These are phyloP conservation scores for Rubroboletus satanas DNA, from an alignment of 768 basidiomycete genomes.

Conservation along the genomic window DNA sequence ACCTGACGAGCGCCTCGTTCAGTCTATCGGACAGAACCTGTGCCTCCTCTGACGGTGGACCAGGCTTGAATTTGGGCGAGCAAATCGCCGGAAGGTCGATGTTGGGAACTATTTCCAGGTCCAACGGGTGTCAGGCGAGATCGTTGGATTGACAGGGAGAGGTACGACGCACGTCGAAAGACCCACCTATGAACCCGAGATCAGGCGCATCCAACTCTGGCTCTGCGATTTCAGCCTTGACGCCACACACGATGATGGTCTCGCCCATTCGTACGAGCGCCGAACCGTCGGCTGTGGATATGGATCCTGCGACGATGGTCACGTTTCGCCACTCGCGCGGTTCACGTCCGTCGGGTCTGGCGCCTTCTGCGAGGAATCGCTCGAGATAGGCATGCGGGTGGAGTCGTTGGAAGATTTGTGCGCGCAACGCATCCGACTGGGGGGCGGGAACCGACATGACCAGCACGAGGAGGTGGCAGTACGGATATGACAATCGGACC, in stretches of 20 bases:
- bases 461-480: too few relatives aligned
- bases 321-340: slow-evolving; percentile 68
- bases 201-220: slow-evolving; percentile 75
- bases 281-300: slow-evolving; percentile 91
- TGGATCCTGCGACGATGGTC: slow-evolving; percentile 57
- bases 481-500: too few relatives aligned
- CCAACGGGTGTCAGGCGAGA: neutral
- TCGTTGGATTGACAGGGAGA: neutral
- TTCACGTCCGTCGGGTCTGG: slow-evolving; percentile 82
- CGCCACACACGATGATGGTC: slow-evolving; percentile 93
- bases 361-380: slow-evolving; percentile 72
- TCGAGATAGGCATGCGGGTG: slow-evolving; percentile 88
- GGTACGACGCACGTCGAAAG: neutral
- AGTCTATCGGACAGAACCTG: slow-evolving; percentile 85
- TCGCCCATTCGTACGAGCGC: slow-evolving; percentile 87
- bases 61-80: slow-evolving; percentile 91
- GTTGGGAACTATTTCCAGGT: slow-evolving; percentile 71
- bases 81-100: slow-evolving; percentile 92
- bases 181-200: slow-evolving; percentile 77
- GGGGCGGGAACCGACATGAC: slow-evolving; percentile 2
- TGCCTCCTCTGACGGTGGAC: slow-evolving; percentile 91
- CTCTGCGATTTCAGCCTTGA: slow-evolving; percentile 93
- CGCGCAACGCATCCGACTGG: slow-evolving; percentile 26
- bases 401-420: slow-evolving; percentile 73
- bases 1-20: slow-evolving; percentile 75